These are phyloP conservation scores for Capsicum chinense DNA, from an alignment of 257 asterid genomes.

Conservation along the genomic window DNA sequence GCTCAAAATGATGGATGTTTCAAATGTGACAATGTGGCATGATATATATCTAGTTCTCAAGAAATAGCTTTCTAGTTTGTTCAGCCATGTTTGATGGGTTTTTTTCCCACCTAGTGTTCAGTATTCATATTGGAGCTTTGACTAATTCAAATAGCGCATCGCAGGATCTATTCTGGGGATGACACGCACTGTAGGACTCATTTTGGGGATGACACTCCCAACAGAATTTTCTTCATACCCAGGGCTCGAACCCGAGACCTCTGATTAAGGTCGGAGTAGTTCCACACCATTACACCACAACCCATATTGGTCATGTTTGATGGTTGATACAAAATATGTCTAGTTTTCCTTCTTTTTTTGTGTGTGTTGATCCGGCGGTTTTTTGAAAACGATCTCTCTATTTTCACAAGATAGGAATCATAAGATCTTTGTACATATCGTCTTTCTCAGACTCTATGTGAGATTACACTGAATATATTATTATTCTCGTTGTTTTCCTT, in stretches of 20 bases:
- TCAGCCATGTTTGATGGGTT: slow-evolving; percentile 18
- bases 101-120: too few relatives aligned
- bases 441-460: not conserved
- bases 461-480: not conserved
- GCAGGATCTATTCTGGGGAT: too few relatives aligned
- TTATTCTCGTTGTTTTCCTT: not conserved
- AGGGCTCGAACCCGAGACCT: too few relatives aligned
- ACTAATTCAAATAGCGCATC: too few relatives aligned
- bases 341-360: too few relatives aligned
- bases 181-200: too few relatives aligned
- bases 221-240: too few relatives aligned
- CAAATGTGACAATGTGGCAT: slow-evolving; percentile 2
- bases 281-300: too few relatives aligned
- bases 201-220: too few relatives aligned
- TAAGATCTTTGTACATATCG: rapidly evolving
- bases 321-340: not conserved
- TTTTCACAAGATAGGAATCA: rapidly evolving
- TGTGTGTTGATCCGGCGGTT: too few relatives aligned
- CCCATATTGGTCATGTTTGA: slow-evolving; percentile 14
- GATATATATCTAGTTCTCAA: not conserved
- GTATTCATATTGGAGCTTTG: too few relatives aligned
- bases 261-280: too few relatives aligned
- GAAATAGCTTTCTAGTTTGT: slow-evolving; percentile 19
- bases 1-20: slow-evolving; percentile 5
- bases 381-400: rapidly evolving